These are phyloP conservation scores for Beauveria sp. DNA, from an alignment of 2,329 filamentous ascomycete species.

Conservation along the genomic window DNA sequence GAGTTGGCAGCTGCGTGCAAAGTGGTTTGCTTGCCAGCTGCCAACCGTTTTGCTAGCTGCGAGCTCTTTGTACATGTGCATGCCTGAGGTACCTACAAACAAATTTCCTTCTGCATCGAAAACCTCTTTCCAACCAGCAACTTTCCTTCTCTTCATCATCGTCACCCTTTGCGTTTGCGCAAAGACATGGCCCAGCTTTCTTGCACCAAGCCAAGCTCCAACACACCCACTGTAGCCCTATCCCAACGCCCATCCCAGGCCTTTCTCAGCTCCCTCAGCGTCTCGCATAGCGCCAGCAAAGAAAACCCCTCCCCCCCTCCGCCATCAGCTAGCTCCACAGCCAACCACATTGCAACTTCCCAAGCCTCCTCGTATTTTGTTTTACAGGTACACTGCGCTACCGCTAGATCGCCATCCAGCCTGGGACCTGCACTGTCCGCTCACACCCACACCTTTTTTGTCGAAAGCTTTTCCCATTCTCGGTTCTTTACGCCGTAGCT, in stretches of 20 bases:
- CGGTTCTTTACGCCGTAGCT: background rate
- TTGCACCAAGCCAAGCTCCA: background rate
- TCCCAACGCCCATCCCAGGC: background rate
- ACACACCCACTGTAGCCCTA: background rate
- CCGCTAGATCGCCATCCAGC: background rate
- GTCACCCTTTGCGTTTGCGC: background rate
- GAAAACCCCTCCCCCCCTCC: background rate
- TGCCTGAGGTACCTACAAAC: conserved; percentile 1
- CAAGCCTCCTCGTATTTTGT: conserved; percentile 13
- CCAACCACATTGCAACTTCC: conserved; percentile 8
- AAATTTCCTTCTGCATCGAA: background rate
- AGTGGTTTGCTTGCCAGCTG: conserved; percentile 1
- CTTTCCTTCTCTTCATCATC: background rate
- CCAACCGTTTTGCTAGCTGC: background rate
- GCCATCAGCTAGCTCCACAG: conserved; percentile 5
- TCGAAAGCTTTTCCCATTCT: background rate
- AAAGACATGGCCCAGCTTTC: background rate
- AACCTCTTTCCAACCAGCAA: too few species aligned
- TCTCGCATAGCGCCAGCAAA: conserved; percentile 1
- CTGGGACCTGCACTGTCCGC: conserved; percentile 1
- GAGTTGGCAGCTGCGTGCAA: background rate
- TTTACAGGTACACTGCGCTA: background rate
- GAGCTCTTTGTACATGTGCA: background rate
- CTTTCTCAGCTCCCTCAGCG: background rate
- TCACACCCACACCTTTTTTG: background rate